phyloP scores from a whole-genome alignment of 192 early-diverging fungal species.

The Backusella westeae region DNA sequence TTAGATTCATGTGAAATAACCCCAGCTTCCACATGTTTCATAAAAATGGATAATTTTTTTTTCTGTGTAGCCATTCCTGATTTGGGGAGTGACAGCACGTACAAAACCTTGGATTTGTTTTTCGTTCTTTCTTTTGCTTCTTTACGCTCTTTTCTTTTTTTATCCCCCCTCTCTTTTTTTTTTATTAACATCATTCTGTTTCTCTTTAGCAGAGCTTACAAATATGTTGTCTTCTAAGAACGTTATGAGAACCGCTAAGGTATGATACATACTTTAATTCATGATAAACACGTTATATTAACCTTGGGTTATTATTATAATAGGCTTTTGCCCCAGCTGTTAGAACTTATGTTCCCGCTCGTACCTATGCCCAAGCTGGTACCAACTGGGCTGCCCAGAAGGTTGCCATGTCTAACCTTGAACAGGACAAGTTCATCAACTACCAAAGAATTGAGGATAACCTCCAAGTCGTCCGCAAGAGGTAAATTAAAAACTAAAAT shows the following conservation, averaged over 20 bases:
- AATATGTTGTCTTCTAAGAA: conserved; percentile 34
- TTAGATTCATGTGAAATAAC: conserved; percentile 12
- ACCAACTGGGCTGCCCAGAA: conserved; percentile 54
- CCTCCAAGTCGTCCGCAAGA: conserved; percentile 89
- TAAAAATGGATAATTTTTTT: conserved; percentile 9
- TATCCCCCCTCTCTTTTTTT: conserved; percentile 16
- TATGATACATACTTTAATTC: neutral
- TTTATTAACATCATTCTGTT: neutral
- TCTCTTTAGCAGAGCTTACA: conserved; percentile 9
- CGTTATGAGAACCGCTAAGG: conserved; percentile 38
- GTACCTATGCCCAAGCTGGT: conserved; percentile 55
- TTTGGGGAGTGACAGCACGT: conserved; percentile 13
- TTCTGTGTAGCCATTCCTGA: conserved; percentile 11
- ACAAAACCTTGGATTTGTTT: conserved; percentile 12
- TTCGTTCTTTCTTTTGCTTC: conserved; percentile 8
- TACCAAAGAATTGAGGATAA: conserved; percentile 96
- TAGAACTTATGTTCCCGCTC: conserved; percentile 31
- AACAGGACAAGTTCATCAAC: conserved; percentile 95
- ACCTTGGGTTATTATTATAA: neutral
- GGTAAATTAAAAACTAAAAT: conserved; percentile 51
- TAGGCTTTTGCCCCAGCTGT: conserved; percentile 31
- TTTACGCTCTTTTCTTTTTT: conserved; percentile 12
- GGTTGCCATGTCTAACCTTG: conserved; percentile 90
- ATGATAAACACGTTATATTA: neutral
- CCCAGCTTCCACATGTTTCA: conserved; percentile 19